Evolutionary conservation across 345 rosid genomes (phyloP), one percentile per base, ranked within the genome.

Genomic region (Geranium rotundifolium): DNA sequence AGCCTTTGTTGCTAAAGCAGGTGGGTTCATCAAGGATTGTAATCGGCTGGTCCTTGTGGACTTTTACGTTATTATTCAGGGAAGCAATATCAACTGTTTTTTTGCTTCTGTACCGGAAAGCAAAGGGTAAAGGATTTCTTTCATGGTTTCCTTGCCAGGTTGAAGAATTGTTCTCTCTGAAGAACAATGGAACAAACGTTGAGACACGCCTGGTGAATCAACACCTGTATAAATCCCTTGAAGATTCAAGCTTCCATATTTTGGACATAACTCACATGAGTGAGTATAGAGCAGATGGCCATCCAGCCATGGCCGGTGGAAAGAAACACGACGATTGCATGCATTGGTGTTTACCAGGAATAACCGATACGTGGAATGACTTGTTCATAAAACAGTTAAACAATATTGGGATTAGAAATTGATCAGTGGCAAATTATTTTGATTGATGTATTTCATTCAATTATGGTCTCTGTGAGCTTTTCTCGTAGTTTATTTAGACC

Each of bases 311-410:
- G 0, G 83, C 85, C 7, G 97, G 99, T 57, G 95, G 96, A 55
- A 93, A 93, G 87, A 87, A 81, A 63, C 95, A 86, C 0, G 81
- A 86, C 14, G 97, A 92, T 65, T 90, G 97, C 73, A 90, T 92
- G 99, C 97, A 90, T 69, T 92, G 97, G 96, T 92, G 99, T 81
- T 81, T 92, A 60, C 99, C 99, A 0, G 96, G 99, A 31, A 68
- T 87, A 17, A 80, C 96, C 0, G 96, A 92, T 60, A 83, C 85
- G 54, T 92, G 99, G 97, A 90, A 83, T 19, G 97, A 92, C 70
- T 66, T 92, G 58, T 76, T 92, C 23, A 65, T 75, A 4, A 73
- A 77, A 23, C 69, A 76, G 56, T 50, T 84, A 17, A 69, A 65
- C 58, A 58, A 39, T 39, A 62, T 72, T 20, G 73, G 72, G 73